phyloP scores from a whole-genome alignment of 2,329 filamentous ascomycete genomes.

The Exophiala bonariae region DNA sequence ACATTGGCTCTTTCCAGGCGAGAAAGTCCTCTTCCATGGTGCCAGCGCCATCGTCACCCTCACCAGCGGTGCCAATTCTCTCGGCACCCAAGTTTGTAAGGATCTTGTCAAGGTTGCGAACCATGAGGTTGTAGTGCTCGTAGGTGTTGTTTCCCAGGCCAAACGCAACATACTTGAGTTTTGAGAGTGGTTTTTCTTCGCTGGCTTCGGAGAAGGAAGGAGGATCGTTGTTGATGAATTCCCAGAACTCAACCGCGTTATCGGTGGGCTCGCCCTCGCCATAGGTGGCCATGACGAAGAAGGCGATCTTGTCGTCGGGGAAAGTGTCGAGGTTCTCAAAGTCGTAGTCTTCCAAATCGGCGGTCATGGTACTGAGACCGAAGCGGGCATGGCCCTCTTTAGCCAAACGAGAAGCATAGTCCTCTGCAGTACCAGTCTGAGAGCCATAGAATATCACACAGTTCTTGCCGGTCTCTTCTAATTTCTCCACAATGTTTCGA shows the following conservation, averaged over 20 bases:
- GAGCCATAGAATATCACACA: constrained; percentile 98
- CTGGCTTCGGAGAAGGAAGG: constrained; percentile 69
- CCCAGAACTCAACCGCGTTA: constrained; percentile 98
- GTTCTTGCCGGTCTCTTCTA: constrained; percentile 95
- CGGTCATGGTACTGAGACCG: constrained; percentile 96
- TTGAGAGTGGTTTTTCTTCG: constrained; percentile 67
- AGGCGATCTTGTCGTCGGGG: constrained; percentile 83
- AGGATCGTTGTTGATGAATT: constrained; percentile 85
- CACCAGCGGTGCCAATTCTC: constrained; percentile 83
- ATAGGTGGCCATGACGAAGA: constrained; percentile 96
- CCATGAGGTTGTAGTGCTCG: constrained; percentile 99
- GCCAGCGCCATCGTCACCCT: constrained; percentile 95
- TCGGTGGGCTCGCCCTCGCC: constrained; percentile 98
- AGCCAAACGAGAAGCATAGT: constrained; percentile 92
- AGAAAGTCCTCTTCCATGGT: constrained; percentile 99
- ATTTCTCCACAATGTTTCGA: constrained; percentile 89
- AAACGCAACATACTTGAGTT: constrained; percentile 91
- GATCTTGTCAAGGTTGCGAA: constrained; percentile 82
- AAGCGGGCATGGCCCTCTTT: constrained; percentile 98
- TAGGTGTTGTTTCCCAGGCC: constrained; percentile 99
- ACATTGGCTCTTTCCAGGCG: constrained; percentile 99
- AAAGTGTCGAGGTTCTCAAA: constrained; percentile 89
- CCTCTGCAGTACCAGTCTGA: constrained; percentile 96
- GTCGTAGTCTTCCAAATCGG: constrained; percentile 96
- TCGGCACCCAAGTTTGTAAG: constrained; percentile 79